Percentiles rank a stretch among this genome's conserved stretches.
Conservation (phyloP, 139 green algal species). For the Spirogloea muscicola region DNA sequence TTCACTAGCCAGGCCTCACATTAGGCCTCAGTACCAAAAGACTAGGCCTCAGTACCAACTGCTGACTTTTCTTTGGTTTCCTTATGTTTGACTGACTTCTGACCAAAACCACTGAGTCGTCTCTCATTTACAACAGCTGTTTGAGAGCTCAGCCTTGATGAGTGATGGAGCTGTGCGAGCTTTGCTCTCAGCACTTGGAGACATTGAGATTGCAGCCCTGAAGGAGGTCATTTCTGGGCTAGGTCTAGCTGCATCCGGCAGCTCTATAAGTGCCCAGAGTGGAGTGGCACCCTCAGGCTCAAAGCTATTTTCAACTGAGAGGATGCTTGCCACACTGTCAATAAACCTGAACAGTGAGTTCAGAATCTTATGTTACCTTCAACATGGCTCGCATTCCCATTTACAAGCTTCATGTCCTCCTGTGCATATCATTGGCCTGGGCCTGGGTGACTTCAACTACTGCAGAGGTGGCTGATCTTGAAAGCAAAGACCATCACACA, state of each 20-base stretch:
- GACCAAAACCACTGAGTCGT: neutral
- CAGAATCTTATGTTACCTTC: too few species aligned
- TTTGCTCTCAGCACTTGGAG: slow-evolving; percentile 14
- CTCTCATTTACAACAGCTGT: slow-evolving; percentile 19
- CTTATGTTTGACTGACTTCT: slow-evolving; percentile 2
- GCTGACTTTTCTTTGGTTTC: neutral
- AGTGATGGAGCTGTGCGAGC: slow-evolving; percentile 1
- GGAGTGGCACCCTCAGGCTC: neutral
- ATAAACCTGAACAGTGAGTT: slow-evolving; percentile 44
- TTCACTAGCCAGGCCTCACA: neutral
- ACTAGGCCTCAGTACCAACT: neutral
- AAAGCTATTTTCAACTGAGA: slow-evolving; percentile 43
- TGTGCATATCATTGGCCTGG: too few species aligned
- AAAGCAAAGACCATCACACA: neutral
- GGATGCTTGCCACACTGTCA: slow-evolving; percentile 31
- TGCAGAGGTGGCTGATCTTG: neutral
- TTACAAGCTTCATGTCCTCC: too few species aligned
- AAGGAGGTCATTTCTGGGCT: slow-evolving; percentile 21
- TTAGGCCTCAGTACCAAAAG: neutral
- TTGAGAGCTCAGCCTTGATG: slow-evolving; percentile 45
- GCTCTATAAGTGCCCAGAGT: neutral
- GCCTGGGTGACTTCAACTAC: neutral
- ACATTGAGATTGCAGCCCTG: slow-evolving; percentile 12
- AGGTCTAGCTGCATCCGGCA: slow-evolving; percentile 26
- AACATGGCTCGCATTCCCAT: too few species aligned